phyloP scores from a whole-genome alignment of 2,329 filamentous ascomycete species.

The Penicillium verrucosum region DNA sequence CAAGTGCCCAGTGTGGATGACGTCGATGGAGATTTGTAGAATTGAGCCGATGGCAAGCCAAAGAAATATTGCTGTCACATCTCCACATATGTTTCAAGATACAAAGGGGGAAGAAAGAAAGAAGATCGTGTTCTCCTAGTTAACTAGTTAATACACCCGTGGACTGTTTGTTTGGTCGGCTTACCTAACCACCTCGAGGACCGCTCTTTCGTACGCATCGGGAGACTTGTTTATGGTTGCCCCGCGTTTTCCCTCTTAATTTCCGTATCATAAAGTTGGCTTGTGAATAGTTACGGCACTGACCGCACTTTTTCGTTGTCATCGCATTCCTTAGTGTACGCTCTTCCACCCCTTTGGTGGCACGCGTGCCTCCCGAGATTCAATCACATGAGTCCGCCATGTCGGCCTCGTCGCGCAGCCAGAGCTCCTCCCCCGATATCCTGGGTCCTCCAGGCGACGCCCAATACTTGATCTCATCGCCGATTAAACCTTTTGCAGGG shows the following conservation, averaged over 20 bases:
- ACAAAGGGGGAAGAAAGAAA: constrained; percentile 1
- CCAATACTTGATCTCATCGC: constrained; percentile 44
- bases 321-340: constrained; percentile 20
- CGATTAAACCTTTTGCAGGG: constrained; percentile 37
- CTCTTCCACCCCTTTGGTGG: constrained; percentile 22
- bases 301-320: constrained; percentile 3
- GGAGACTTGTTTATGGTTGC: constrained; percentile 37
- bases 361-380: constrained; percentile 22
- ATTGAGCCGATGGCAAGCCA: neutral
- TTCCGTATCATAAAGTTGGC: constrained; percentile 6
- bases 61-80: neutral
- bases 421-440: constrained; percentile 44
- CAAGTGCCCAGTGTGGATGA: constrained; percentile 1
- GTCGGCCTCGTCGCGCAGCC: constrained; percentile 35
- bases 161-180: constrained; percentile 2
- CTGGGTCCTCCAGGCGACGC: constrained; percentile 43
- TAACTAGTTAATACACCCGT: neutral
- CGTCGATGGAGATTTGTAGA: neutral
- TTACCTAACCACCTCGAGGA: constrained; percentile 17
- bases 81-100: neutral
- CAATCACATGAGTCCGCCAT: constrained; percentile 21
- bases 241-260: constrained; percentile 20
- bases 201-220: constrained; percentile 27
- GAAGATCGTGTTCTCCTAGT: neutral
- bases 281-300: constrained; percentile 3